Conservation (phyloP, 768 basidiomycete genomes). For the Amanita fuliginea region DNA sequence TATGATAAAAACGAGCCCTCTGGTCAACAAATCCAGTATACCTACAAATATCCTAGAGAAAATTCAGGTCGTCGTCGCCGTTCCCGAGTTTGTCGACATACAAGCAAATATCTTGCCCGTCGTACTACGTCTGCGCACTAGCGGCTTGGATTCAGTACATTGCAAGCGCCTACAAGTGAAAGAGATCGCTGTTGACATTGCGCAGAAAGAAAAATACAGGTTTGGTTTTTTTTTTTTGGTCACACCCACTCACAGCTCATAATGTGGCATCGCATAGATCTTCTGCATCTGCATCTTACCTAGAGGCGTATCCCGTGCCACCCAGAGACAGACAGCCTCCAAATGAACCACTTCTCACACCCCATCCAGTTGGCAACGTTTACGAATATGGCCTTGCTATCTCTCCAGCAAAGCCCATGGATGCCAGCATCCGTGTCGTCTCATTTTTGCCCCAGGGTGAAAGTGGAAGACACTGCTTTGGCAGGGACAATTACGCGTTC, state of each 20-base stretch:
- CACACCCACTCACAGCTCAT: not conserved
- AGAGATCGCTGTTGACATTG: slow-evolving; percentile 43
- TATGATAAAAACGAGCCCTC: slow-evolving; percentile 28
- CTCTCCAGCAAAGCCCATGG: slow-evolving; percentile 8
- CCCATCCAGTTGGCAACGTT: slow-evolving; percentile 44
- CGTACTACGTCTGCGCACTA: slow-evolving; percentile 47
- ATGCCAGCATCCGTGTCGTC: slow-evolving; percentile 24
- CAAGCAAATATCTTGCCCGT: slow-evolving; percentile 40
- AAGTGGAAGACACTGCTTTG: slow-evolving; percentile 35
- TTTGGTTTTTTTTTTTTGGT: slow-evolving; percentile 19
- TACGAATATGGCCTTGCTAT: slow-evolving; percentile 32
- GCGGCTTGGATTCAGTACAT: slow-evolving; percentile 34
- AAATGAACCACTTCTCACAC: slow-evolving; percentile 37
- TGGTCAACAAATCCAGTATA: slow-evolving; percentile 20
- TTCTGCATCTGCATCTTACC: slow-evolving; percentile 28
- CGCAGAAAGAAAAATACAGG: slow-evolving; percentile 62
- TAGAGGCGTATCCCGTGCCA: slow-evolving; percentile 44
- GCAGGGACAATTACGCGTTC: slow-evolving; percentile 41
- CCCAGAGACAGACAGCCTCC: slow-evolving; percentile 53
- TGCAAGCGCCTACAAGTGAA: slow-evolving; percentile 46
- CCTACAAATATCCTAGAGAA: slow-evolving; percentile 46
- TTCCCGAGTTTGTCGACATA: slow-evolving; percentile 44
- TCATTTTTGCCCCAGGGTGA: slow-evolving; percentile 39
- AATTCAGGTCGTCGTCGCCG: slow-evolving; percentile 52
- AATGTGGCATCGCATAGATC: slow-evolving; percentile 21